Evolutionary conservation across 192 early-diverging fungal genomes (phyloP).

Genomic region (Anaeromyces robustus): DNA sequence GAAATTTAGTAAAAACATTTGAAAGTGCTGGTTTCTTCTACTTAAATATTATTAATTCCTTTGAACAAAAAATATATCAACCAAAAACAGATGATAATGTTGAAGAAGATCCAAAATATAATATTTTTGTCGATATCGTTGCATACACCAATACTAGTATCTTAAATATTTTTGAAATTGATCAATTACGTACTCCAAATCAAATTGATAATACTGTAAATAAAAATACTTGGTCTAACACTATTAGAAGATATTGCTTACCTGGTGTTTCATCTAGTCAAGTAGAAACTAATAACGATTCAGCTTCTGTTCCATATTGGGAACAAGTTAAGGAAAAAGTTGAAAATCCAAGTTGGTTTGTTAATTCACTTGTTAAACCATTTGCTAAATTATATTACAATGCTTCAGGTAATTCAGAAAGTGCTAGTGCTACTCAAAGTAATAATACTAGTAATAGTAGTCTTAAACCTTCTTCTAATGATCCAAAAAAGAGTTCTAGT

Average conservation of each 20-base stretch:
- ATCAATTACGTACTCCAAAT: not conserved
- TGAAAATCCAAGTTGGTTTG: not conserved
- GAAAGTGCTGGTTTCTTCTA: not conserved
- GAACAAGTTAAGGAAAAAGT: not conserved
- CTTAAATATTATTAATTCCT: not conserved
- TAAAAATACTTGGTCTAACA: not conserved
- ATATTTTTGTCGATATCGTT: not conserved
- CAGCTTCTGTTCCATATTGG: not conserved
- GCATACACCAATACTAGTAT: not conserved
- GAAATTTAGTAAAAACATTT: not conserved
- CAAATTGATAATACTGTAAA: not conserved
- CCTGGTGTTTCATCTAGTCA: not conserved
- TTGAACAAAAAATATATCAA: not conserved
- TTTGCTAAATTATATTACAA: not conserved
- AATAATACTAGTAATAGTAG: not conserved
- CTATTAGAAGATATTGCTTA: not conserved
- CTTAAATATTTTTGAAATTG: not conserved
- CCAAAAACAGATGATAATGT: not conserved
- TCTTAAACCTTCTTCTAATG: not conserved
- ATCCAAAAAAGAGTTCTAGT: too few species aligned
- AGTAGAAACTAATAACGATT: too few species aligned
- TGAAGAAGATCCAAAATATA: not conserved
- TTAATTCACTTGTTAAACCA: not conserved
- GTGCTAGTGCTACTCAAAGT: not conserved
- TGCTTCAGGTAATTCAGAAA: not conserved